phyloP scores from a whole-genome alignment of 106 monocot genomes.

The Acanthochlamys bracteata region DNA sequence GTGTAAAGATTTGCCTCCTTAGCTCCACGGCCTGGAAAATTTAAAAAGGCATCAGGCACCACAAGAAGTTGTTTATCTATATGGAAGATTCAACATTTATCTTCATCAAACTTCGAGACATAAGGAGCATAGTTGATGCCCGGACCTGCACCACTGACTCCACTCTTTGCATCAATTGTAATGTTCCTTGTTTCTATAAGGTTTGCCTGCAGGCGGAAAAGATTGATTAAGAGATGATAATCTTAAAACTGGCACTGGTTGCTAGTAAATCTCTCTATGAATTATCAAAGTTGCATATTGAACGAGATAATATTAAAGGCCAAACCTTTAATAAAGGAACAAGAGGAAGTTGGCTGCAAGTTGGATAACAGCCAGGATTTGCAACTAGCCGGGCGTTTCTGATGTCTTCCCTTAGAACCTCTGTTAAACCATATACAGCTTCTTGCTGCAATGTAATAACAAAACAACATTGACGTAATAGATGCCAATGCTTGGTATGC shows the following conservation, averaged over 20 bases:
- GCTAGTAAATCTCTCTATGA: background rate
- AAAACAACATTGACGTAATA: background rate
- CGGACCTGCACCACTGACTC: conserved; percentile 95
- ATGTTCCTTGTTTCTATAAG: conserved; percentile 69
- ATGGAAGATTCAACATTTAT: background rate
- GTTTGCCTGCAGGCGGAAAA: conserved; percentile 32
- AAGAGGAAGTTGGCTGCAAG: conserved; percentile 90
- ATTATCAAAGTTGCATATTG: background rate
- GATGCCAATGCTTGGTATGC: background rate
- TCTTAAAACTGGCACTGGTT: background rate
- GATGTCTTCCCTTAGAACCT: conserved; percentile 65
- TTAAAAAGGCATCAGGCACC: background rate
- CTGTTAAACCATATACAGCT: conserved; percentile 81
- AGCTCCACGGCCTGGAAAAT: conserved; percentile 68
- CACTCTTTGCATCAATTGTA: conserved; percentile 97
- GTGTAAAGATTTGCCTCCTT: conserved; percentile 96
- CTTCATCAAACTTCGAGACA: background rate
- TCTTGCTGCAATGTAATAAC: conserved; percentile 47
- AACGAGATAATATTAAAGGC: background rate
- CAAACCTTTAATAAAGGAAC: conserved; percentile 86
- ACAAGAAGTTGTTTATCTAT: background rate
- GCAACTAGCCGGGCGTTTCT: conserved; percentile 69
- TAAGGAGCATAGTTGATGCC: background rate
- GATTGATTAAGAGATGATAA: too few relatives aligned
- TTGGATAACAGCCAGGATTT: conserved; percentile 99